Evolutionary conservation across 176 grass and related monocot genomes (phyloP), one percentile per base, ranked within the genome.

Genomic region (Zoysia pacifica): DNA sequence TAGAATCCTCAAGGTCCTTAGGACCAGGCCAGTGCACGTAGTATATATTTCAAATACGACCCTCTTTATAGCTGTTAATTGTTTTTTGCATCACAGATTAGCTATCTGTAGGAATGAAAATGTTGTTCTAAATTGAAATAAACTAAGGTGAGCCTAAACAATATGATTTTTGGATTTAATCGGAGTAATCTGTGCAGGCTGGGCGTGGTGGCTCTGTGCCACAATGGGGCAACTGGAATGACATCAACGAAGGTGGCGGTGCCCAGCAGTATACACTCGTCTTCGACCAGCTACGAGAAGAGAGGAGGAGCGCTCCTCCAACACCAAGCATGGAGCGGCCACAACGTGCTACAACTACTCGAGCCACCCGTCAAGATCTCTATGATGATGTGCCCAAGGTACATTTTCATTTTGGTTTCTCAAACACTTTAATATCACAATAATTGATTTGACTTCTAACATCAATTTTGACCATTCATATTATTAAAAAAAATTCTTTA

Each of bases 181-280:
- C 8, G 42, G 11, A 7, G 5, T 44, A 20, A 37, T 62, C 64
- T 68, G 19, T 12, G 48, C 12, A 77, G 82, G 45, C 39, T 9
- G 73, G 37, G 13, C 5, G 16, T 12, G 55, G 65, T 12, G 14
- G 73, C 8, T 5, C 66, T 16, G 74, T 84, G 82, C 74, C 82
- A 12, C 4, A 53, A 7, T 84, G 74, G 74, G 82, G 74, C 5
- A 36, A 71, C 12, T 84, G 82, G 82, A 84, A 84, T 3, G 37
- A 84, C 38, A 36, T 9, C 49, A 62, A 53, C 12, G 61, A 8
- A 2, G 43, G 9, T 18, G 66, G 5, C 19, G 74, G 37, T n/a
- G 38, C 11, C 14, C 55, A 84, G 18, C 74, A 84, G n/a, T 84
- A 77, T 11, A 77, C 82, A 13, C 2, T 84, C n/a, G 18, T 84